These are phyloP conservation scores for Ascochyta pisi DNA, from an alignment of 2,329 filamentous ascomycete genomes.

Conservation along the genomic window DNA sequence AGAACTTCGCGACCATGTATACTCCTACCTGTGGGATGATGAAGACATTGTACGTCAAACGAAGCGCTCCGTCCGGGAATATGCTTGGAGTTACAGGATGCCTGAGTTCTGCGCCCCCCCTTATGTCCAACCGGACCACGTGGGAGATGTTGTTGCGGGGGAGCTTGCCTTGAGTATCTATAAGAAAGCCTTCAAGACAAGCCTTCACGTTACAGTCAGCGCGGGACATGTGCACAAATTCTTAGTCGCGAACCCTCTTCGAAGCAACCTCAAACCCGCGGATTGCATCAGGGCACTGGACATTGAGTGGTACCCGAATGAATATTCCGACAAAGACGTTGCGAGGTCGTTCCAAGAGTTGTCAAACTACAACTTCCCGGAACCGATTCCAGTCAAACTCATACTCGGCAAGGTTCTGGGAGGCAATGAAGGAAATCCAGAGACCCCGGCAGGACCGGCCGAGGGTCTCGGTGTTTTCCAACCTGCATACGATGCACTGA, in stretches of 20 bases:
- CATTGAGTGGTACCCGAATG: conserved; percentile 14
- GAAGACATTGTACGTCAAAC: conserved; percentile 17
- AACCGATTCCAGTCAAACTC: conserved; percentile 4
- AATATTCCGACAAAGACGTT: conserved; percentile 11
- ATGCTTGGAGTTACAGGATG: conserved; percentile 16
- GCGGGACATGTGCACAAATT: conserved; percentile 12
- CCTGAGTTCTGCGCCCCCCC: conserved; percentile 14
- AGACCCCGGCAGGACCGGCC: not conserved
- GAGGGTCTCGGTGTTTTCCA: conserved; percentile 3
- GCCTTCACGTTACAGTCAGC: conserved; percentile 12
- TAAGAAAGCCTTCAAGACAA: conserved; percentile 10
- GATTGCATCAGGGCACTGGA: conserved; percentile 5
- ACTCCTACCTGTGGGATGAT: conserved; percentile 13
- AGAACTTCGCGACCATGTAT: conserved; percentile 16
- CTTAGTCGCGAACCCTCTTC: conserved; percentile 10
- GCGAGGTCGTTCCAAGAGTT: conserved; percentile 1
- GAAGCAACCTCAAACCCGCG: conserved; percentile 4
- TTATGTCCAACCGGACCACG: conserved; percentile 12
- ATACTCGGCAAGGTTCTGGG: conserved; percentile 5
- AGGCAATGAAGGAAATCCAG: not conserved
- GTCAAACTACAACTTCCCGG: not conserved
- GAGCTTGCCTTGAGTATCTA: conserved; percentile 13
- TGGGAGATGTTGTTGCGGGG: conserved; percentile 8
- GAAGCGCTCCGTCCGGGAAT: conserved; percentile 13
- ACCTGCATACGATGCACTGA: conserved; percentile 5